Evolutionary conservation across 306 rosid species (phyloP).

Genomic region (Prunus davidiana): DNA sequence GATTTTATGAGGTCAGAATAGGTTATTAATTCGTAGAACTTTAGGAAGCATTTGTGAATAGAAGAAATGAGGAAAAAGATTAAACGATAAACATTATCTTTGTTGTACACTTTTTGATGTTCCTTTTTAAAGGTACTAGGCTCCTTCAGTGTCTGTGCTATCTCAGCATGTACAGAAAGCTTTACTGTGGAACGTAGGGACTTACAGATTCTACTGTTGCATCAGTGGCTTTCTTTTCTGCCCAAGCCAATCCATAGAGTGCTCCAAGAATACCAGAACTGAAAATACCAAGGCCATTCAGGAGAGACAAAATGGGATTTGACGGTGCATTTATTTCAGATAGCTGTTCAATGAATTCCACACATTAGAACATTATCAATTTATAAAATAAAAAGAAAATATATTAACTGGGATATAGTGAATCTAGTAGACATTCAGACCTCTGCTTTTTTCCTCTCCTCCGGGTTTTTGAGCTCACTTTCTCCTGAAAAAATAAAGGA

Average conservation of each 20-base stretch:
- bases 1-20: background rate
- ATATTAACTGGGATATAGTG: slow-evolving; percentile 22
- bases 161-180: slow-evolving; percentile 18
- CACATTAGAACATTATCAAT: slow-evolving; percentile 25
- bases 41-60: background rate
- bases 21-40: background rate
- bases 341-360: slow-evolving; percentile 42
- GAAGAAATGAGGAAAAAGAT: background rate
- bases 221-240: slow-evolving; percentile 48
- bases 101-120: background rate
- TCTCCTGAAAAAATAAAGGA: slow-evolving; percentile 44
- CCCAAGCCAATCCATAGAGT: slow-evolving; percentile 53
- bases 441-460: slow-evolving; percentile 49
- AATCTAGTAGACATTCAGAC: slow-evolving; percentile 45
- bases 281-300: slow-evolving; percentile 63
- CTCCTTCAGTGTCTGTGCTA: slow-evolving; percentile 3
- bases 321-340: slow-evolving; percentile 33
- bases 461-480: slow-evolving; percentile 40
- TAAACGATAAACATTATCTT: background rate
- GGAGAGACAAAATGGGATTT: slow-evolving; percentile 42
- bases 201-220: slow-evolving; percentile 76
- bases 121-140: background rate
- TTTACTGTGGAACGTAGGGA: slow-evolving; percentile 1
- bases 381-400: background rate
- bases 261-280: slow-evolving; percentile 74